Base-by-base conservation (phyloP, 805 yeast genomes). In the Barnettozyma wickerhamii region DNA sequence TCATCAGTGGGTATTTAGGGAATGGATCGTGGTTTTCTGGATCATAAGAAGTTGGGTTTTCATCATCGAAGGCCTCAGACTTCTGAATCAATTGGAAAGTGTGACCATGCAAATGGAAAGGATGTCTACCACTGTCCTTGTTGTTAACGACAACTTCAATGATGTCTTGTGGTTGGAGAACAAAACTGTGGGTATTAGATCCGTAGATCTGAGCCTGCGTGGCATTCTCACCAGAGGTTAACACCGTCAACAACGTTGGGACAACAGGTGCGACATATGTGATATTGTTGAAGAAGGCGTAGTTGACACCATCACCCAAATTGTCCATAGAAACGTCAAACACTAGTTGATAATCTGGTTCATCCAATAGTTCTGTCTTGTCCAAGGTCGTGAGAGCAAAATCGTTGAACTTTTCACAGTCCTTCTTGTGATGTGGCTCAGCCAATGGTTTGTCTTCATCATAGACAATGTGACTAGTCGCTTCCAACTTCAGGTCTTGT, bases 31-130 rank as follows among this genome's bases (percentile, higher is more conserved):
- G 70, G 14, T 67, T 49, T 20, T 65, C 60, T 13, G 71, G 74
- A 45, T 78, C 70, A 52, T 69, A 84, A n/a, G 82, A 81, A 19
- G 64, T 65, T 4, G 77, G 79, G 28, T 64, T 62, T 35, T 69
- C 76, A 29, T 79, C 85, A 24, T 64, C 74, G 41, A 64, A 69
- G 1, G 66, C 74, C 24, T 58, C 63, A 3, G 79, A 75, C 55
- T 77, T 72, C 38, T 71, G 71, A 26, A 81, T 63, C 17, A 81
- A 62, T 61, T 79, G 86, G 65, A 81, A 81, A 35, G 60, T 70
- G 53, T 81, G 87, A n/a, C 88, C 88, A 52, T 81, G 88, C 51
- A 81, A 68, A 58, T 81, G 88, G 74, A 81, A 81, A 19, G 87
- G 87, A 58, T 81, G 88, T 50, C 79, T 79, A 41, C 87, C 84